These are phyloP conservation scores for Chlorella sp. DNA, from an alignment of 139 green algal genomes.

Conservation along the genomic window DNA sequence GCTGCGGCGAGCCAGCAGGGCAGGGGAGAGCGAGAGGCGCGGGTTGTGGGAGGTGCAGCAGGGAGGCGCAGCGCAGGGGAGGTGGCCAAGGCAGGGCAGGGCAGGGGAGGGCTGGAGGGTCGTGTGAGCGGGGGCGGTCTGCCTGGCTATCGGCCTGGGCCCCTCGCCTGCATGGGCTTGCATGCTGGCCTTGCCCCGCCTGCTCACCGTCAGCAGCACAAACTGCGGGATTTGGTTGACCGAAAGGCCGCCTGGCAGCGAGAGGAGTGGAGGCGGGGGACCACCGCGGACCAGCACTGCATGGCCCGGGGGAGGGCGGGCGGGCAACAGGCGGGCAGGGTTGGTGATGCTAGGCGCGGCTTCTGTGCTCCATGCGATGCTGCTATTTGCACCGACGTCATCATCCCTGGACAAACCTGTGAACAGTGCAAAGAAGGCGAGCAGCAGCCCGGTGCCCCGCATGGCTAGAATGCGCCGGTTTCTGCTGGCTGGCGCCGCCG, in stretches of 20 bases:
- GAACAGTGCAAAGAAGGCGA: background rate
- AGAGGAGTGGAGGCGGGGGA: background rate
- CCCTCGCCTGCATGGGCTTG: too few species aligned
- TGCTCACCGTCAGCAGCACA: constrained; percentile 2
- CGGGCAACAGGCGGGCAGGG: too few species aligned
- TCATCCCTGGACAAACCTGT: background rate
- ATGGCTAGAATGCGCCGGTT: background rate
- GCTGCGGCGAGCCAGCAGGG: background rate
- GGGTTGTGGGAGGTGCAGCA: too few species aligned
- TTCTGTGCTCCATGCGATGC: background rate
- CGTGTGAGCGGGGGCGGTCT: too few species aligned
- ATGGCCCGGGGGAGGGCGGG: background rate
- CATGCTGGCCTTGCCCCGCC: too few species aligned
- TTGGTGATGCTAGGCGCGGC: background rate
- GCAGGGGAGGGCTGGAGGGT: too few species aligned
- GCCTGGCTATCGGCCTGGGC: too few species aligned
- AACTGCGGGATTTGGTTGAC: background rate
- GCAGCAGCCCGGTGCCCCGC: background rate
- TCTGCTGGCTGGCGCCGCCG: background rate
- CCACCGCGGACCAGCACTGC: background rate
- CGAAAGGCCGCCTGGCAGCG: background rate
- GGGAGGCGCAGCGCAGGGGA: too few species aligned
- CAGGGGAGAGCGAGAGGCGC: too few species aligned
- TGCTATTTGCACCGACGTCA: background rate
- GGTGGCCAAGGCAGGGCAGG: too few species aligned